Conservation (phyloP, 75 land plant genomes). For the Larix kaempferi region DNA sequence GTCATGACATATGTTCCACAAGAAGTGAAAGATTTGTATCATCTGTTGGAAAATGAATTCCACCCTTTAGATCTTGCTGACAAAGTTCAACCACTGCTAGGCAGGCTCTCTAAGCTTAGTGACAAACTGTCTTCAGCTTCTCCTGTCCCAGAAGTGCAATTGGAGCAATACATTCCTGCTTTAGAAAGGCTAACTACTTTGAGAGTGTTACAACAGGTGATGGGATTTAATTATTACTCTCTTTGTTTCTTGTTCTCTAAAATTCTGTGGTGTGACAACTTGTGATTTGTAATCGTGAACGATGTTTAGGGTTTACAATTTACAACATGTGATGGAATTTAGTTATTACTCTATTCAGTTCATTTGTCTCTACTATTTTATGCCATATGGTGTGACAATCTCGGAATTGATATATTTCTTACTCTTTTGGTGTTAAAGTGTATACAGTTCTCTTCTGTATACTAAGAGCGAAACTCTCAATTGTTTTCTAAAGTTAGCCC, state of each 20-base stretch:
- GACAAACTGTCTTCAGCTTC: constrained; percentile 87
- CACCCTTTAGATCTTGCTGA: constrained; percentile 81
- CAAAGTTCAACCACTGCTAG: constrained; percentile 69
- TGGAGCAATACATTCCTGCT: constrained; percentile 78
- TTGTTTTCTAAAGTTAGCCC: neutral
- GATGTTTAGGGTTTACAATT: too few relatives aligned
- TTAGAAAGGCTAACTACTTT: constrained; percentile 78
- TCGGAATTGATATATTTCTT: too few relatives aligned
- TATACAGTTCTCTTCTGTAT: too few relatives aligned
- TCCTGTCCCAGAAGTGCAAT: constrained; percentile 84
- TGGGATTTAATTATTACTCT: too few relatives aligned
- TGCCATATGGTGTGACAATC: too few relatives aligned
- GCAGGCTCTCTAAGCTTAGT: constrained; percentile 66
- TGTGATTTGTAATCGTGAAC: neutral
- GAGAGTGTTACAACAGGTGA: constrained; percentile 88
- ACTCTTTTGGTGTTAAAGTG: too few relatives aligned
- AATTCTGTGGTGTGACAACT: neutral
- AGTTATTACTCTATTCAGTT: too few relatives aligned
- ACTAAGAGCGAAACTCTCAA: too few relatives aligned
- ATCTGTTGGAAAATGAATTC: constrained; percentile 80
- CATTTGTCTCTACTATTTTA: too few relatives aligned
- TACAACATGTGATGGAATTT: too few relatives aligned
- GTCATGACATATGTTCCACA: constrained; percentile 79
- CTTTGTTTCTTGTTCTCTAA: neutral
- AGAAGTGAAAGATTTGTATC: constrained; percentile 92